These are phyloP conservation scores for Trichoderma virens DNA, from an alignment of 495 filamentous ascomycete species.

Conservation along the genomic window DNA sequence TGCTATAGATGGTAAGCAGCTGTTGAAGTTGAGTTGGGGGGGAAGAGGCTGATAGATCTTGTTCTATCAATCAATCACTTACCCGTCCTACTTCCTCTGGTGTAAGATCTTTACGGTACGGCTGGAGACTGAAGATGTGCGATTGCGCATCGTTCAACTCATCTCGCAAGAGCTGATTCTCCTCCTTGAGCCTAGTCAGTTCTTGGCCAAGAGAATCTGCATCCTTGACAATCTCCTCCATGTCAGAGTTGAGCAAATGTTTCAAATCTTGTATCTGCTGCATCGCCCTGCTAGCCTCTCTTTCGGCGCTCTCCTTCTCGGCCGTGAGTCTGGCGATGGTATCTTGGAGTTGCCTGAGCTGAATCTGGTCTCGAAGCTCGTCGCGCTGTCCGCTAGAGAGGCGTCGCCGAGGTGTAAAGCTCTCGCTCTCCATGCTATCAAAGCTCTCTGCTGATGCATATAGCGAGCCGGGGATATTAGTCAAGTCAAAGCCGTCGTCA, in stretches of 20 bases:
- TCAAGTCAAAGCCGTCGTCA: neutral
- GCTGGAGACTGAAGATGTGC: slow-evolving; percentile 30
- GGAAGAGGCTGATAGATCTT: neutral
- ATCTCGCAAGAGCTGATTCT: slow-evolving; percentile 15
- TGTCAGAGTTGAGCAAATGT: slow-evolving; percentile 2
- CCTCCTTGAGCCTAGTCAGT: slow-evolving; percentile 10
- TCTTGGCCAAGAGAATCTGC: neutral
- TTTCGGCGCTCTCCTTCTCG: neutral
- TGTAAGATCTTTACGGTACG: slow-evolving; percentile 22
- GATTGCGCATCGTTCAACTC: slow-evolving; percentile 22
- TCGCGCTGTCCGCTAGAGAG: neutral
- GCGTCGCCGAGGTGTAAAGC: neutral
- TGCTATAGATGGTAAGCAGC: slow-evolving; percentile 15
- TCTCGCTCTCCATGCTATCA: neutral
- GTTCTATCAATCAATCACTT: neutral
- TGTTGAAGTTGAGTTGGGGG: no score
- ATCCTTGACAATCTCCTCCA: neutral
- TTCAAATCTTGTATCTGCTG: neutral
- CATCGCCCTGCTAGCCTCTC: neutral
- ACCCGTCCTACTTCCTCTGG: slow-evolving; percentile 21
- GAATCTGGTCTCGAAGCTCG: neutral
- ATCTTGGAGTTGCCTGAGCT: neutral
- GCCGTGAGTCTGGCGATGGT: neutral
- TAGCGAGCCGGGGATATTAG: neutral
- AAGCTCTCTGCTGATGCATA: neutral